Percentiles rank a stretch among this genome's conserved stretches.
These are phyloP conservation scores for Schizosaccharomyces japonicus DNA, from an alignment of 805 yeast species.

Conservation along the genomic window DNA sequence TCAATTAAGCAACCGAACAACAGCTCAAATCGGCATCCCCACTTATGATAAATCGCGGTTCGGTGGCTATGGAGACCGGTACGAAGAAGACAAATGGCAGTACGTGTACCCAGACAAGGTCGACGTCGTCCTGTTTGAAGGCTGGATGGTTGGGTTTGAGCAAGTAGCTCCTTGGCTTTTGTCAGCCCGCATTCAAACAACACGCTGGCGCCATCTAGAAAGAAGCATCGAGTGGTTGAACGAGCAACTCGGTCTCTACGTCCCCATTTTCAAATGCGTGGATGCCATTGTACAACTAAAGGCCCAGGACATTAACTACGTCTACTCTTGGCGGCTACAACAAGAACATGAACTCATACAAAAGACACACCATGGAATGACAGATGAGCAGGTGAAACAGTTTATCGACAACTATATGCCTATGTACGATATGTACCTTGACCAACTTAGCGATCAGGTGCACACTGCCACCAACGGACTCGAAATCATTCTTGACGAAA, in stretches of 20 bases:
- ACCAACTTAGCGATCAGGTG: slow-evolving; percentile 15
- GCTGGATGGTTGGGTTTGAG: slow-evolving; percentile 75
- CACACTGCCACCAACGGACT: background rate
- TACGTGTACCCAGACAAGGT: slow-evolving; percentile 18
- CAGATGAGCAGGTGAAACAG: slow-evolving; percentile 35
- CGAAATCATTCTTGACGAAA: background rate
- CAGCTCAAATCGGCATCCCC: slow-evolving; percentile 26
- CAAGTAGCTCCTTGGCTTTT: slow-evolving; percentile 19
- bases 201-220: slow-evolving; percentile 6
- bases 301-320: slow-evolving; percentile 35
- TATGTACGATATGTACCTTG: slow-evolving; percentile 46
- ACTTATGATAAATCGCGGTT: slow-evolving; percentile 52
- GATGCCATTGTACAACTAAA: slow-evolving; percentile 38
- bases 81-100: slow-evolving; percentile 20
- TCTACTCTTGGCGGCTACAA: slow-evolving; percentile 56
- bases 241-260: slow-evolving; percentile 26
- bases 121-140: slow-evolving; percentile 61
- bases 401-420: slow-evolving; percentile 81
- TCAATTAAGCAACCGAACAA: slow-evolving; percentile 15
- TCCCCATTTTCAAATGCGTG: slow-evolving; percentile 30
- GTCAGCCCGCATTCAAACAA: slow-evolving; percentile 14
- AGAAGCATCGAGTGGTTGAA: slow-evolving; percentile 23
- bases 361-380: slow-evolving; percentile 51
- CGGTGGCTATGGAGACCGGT: slow-evolving; percentile 61
- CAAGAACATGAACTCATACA: slow-evolving; percentile 39